Percentiles rank a stretch among this genome's conserved stretches.
Conservation (phyloP, 768 basidiomycete species). For the Termitomyces eurrhizus region DNA sequence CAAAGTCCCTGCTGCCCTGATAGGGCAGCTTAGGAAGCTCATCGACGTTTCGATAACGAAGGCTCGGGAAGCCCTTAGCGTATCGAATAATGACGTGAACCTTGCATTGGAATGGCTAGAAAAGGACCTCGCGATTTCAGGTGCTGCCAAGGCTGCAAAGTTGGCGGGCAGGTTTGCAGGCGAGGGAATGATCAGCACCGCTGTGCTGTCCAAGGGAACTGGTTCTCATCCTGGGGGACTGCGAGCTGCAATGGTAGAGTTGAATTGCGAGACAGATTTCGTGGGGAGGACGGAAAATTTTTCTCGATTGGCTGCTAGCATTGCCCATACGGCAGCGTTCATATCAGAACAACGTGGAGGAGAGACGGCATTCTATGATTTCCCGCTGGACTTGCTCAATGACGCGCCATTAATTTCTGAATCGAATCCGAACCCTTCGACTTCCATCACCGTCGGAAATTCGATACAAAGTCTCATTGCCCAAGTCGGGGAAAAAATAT, state of each 20-base stretch:
- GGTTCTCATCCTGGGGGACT: conserved; percentile 43
- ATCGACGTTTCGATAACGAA: conserved; percentile 81
- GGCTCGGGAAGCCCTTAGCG: conserved; percentile 82
- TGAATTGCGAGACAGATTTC: conserved; percentile 97
- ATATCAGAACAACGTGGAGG: conserved; percentile 41
- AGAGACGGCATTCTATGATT: conserved; percentile 38
- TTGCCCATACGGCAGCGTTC: conserved; percentile 82
- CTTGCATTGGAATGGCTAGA: conserved; percentile 79
- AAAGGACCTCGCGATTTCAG: conserved; percentile 65
- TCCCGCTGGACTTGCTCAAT: conserved; percentile 44
- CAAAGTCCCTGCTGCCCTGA: conserved; percentile 70
- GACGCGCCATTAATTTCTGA: conserved; percentile 67
- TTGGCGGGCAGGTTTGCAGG: conserved; percentile 68
- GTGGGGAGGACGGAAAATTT: conserved; percentile 87
- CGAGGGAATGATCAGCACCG: conserved; percentile 79
- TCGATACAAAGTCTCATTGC: conserved; percentile 69
- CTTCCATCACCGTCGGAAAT: conserved; percentile 47
- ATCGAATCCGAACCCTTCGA: conserved; percentile 27
- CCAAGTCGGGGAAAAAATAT: conserved; percentile 78
- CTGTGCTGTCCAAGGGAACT: conserved; percentile 63
- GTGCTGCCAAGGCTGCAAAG: conserved; percentile 81
- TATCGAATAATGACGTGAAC: conserved; percentile 68
- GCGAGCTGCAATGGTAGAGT: conserved; percentile 84
- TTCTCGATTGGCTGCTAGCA: conserved; percentile 65
- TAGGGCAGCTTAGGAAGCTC: conserved; percentile 81